Evolutionary conservation across 768 basidiomycete genomes (phyloP), one percentile per base, ranked within the genome.

Genomic region (Boletus fagicola): DNA sequence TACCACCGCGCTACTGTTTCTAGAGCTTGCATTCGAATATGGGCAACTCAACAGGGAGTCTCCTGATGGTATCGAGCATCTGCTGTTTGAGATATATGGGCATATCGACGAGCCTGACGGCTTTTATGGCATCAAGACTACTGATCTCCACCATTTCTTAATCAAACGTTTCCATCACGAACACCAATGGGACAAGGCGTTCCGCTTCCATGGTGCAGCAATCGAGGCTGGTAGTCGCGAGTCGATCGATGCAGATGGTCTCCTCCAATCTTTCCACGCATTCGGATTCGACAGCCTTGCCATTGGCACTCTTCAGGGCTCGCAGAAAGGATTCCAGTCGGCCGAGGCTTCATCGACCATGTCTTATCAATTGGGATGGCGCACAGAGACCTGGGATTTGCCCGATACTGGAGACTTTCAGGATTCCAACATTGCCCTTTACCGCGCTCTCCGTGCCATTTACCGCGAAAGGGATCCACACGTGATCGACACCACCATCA

Each of bases 101-200:
- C 89, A 94, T 64, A 94, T 99, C 58, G 95, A 97, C 66, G 97
- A 99, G 69, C 95, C 95, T 0, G 97, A 99, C 65, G 94, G 97
- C 2, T 99, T 99, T 70, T 99, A 99, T 71, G 94, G 94, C 6
- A 94, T 98, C 57, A 80, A 87, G 59, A 85, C 88, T 8, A 73
- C 79, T 33, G 85, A 98, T 66, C 80, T 91, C n/a, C 81, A 84
- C 26, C 80, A 83, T 44, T 90, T 94, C 54, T 80, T 99, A 36
- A 78, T 94, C 51, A 88, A 85, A 60, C 84, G 92, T 11, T 87
- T 96, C 60, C 90, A 92, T 63, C 97, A 99, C 61, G 97, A 99
- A 71, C 81, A 86, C 20, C 88, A 95, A 67, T 96, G 94, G 90
- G 85, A 88, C 45, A 91, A 89, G 66, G 94, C 95, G 0, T 92